phyloP scores from a whole-genome alignment of 768 basidiomycete genomes.

The Hericium alpestre region DNA sequence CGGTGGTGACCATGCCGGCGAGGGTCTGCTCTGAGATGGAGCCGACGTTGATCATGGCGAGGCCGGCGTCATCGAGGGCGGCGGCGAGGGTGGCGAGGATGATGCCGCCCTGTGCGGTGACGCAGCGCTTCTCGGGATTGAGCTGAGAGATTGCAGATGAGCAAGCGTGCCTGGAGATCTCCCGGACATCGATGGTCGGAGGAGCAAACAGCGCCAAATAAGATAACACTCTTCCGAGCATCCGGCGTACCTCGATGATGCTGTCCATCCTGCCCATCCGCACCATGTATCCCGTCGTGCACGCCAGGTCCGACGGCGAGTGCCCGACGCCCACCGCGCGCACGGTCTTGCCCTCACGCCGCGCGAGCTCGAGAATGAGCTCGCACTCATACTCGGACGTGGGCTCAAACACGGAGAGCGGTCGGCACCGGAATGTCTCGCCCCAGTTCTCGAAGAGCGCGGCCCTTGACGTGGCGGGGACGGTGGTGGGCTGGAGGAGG shows the following conservation, averaged over 20 bases:
- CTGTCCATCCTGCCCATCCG: slow-evolving; percentile 63
- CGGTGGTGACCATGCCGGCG: slow-evolving; percentile 86
- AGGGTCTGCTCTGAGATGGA: slow-evolving; percentile 96
- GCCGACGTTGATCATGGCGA: slow-evolving; percentile 88
- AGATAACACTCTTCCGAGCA: slow-evolving; percentile 2
- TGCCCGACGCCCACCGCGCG: slow-evolving; percentile 87
- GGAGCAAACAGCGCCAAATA: slow-evolving; percentile 9
- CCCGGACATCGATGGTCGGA: slow-evolving; percentile 3
- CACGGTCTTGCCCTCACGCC: slow-evolving; percentile 57
- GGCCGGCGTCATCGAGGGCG: slow-evolving; percentile 48
- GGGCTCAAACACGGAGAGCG: slow-evolving; percentile 69
- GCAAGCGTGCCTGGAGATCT: neutral
- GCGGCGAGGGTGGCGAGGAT: slow-evolving; percentile 65
- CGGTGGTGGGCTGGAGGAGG: slow-evolving; percentile 45
- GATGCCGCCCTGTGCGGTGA: slow-evolving; percentile 71
- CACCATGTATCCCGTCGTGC: slow-evolving; percentile 80
- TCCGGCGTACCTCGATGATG: slow-evolving; percentile 53
- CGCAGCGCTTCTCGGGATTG: slow-evolving; percentile 52
- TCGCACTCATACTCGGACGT: slow-evolving; percentile 56
- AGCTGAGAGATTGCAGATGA: slow-evolving; percentile 35
- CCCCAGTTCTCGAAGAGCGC: slow-evolving; percentile 80
- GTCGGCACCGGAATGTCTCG: slow-evolving; percentile 59
- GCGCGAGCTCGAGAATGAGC: slow-evolving; percentile 71
- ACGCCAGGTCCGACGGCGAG: slow-evolving; percentile 88
- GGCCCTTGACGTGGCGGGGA: slow-evolving; percentile 28